Evolutionary conservation across 148 eudicot species (phyloP).

Genomic region (Arbutus unedo): DNA sequence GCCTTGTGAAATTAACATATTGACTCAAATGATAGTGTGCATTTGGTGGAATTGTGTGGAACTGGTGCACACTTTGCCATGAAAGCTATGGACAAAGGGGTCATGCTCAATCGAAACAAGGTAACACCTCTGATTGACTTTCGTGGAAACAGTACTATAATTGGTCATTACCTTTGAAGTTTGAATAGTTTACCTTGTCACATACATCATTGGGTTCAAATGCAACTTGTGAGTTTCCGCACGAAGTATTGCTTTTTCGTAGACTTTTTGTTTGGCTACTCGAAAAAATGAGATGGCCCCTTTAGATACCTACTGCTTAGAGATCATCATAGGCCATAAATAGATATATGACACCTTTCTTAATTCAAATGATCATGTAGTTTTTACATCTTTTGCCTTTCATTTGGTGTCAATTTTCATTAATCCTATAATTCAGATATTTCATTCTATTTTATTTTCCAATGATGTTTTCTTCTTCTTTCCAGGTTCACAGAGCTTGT

Average conservation of each 20-base stretch:
- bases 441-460: neutral
- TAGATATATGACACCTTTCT: neutral
- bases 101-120: slow-evolving; percentile 96
- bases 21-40: slow-evolving; percentile 61
- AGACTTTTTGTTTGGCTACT: neutral
- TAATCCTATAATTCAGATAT: neutral
- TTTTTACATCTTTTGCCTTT: neutral
- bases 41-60: slow-evolving; percentile 84
- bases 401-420: neutral
- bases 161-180: neutral
- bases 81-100: slow-evolving; percentile 95
- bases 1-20: neutral
- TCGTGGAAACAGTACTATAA: neutral
- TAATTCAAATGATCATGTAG: neutral
- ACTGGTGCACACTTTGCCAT: slow-evolving; percentile 82
- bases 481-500: slow-evolving; percentile 96
- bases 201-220: neutral
- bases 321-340: neutral
- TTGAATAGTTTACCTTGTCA: neutral
- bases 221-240: neutral
- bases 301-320: neutral
- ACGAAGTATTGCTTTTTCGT: neutral
- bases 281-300: neutral
- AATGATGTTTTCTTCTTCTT: neutral
- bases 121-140: slow-evolving; percentile 27